phyloP scores from a whole-genome alignment of 2,329 filamentous ascomycete species.

The Phialemoniopsis sp. region DNA sequence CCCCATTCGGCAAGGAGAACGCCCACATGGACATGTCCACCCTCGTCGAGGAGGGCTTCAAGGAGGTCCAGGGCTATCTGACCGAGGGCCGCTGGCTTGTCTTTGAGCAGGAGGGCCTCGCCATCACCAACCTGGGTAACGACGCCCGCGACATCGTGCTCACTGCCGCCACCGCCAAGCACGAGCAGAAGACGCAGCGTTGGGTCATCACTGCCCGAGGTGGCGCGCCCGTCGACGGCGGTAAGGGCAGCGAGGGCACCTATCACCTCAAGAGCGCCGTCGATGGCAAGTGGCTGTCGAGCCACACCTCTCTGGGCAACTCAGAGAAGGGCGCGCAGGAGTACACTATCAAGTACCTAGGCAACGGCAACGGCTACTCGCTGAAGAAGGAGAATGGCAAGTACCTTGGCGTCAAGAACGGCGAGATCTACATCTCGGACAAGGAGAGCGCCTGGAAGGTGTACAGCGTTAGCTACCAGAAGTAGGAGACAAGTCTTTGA shows the following conservation, averaged over 20 bases:
- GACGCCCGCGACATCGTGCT: slow-evolving; percentile 12
- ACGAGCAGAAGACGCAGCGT: slow-evolving; percentile 34
- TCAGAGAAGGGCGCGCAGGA: not conserved
- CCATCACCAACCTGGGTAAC: slow-evolving; percentile 29
- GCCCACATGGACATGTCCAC: slow-evolving; percentile 26
- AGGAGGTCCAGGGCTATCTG: slow-evolving; percentile 41
- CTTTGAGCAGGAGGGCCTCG: slow-evolving; percentile 36
- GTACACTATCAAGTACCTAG: slow-evolving; percentile 4
- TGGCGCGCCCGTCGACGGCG: slow-evolving; percentile 10
- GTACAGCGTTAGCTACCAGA: not conserved
- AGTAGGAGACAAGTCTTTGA: not conserved
- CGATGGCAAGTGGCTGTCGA: slow-evolving; percentile 7
- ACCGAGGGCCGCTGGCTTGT: slow-evolving; percentile 51
- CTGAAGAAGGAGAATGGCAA: slow-evolving; percentile 1
- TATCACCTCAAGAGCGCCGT: slow-evolving; percentile 5
- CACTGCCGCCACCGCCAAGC: slow-evolving; percentile 18
- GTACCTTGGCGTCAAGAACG: not conserved
- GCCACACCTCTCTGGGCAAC: not conserved
- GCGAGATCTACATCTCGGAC: not conserved
- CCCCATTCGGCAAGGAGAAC: slow-evolving; percentile 31
- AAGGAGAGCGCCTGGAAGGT: not conserved
- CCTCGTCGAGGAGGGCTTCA: slow-evolving; percentile 47
- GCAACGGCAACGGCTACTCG: slow-evolving; percentile 1
- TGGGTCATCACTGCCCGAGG: slow-evolving; percentile 39
- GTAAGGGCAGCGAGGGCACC: slow-evolving; percentile 13